Conservation (phyloP, 2,329 filamentous ascomycete genomes). For the Fusarium scirpi region DNA sequence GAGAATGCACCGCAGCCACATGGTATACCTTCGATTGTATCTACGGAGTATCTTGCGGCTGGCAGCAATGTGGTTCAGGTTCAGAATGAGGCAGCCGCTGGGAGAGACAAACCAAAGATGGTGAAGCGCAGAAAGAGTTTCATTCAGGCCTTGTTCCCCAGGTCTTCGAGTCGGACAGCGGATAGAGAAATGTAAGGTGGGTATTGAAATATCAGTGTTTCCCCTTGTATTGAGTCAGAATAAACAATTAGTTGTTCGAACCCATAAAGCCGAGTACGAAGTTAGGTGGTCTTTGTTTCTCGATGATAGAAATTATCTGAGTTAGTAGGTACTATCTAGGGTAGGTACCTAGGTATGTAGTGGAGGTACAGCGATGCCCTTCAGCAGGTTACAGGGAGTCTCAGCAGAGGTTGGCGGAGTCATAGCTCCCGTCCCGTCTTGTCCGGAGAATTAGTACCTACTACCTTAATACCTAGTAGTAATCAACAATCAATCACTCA, state of each 20-base stretch:
- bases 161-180: constrained; percentile 18
- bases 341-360: not conserved
- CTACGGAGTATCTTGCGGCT: not conserved
- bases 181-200: not conserved
- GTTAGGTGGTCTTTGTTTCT: not conserved
- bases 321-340: not conserved
- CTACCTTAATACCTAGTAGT: not conserved
- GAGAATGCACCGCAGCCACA: not conserved
- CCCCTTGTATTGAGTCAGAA: not conserved
- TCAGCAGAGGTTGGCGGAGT: constrained; percentile 5
- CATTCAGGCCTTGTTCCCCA: constrained; percentile 57
- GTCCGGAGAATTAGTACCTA: not conserved
- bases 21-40: not conserved
- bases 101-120: constrained; percentile 14
- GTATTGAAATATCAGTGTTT: too few relatives aligned
- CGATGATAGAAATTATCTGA: not conserved
- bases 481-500: not conserved
- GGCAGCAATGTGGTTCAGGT: not conserved
- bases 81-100: not conserved
- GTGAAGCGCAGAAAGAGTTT: constrained; percentile 61
- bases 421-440: constrained; percentile 15
- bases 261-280: not conserved
- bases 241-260: not conserved
- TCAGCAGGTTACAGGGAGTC: not conserved
- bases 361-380: not conserved